Evolutionary conservation across 305 asterid genomes (phyloP).

Genomic region (Fraxinus albicans): DNA sequence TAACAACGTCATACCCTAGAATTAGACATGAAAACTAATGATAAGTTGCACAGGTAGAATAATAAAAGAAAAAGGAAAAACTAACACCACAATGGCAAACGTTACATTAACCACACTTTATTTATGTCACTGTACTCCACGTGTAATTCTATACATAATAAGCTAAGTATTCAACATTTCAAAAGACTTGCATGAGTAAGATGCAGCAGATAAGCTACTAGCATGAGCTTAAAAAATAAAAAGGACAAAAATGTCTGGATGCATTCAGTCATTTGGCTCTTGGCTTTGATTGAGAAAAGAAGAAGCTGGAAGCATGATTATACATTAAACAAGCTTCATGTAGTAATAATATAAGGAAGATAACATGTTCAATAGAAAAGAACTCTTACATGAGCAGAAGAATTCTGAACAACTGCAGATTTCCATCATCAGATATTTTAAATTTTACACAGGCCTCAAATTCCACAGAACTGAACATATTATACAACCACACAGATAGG

Average conservation of each 20-base stretch:
- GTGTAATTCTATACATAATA: neutral
- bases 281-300: neutral
- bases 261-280: neutral
- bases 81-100: neutral
- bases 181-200: neutral
- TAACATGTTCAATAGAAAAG: constrained; percentile 27
- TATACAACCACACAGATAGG: constrained; percentile 41
- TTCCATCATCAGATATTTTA: constrained; percentile 40
- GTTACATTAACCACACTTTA: neutral
- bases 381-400: constrained; percentile 62
- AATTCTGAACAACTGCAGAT: constrained; percentile 40
- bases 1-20: neutral
- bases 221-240: neutral
- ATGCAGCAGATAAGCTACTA: neutral
- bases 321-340: neutral
- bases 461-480: constrained; percentile 35
- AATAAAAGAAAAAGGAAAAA: neutral
- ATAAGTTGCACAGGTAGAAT: neutral
- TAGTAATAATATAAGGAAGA: constrained; percentile 11
- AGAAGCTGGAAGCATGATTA: neutral
- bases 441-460: constrained; percentile 45
- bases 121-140: neutral
- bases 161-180: neutral
- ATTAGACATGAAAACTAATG: neutral
- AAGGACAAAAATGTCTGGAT: neutral